Base-by-base conservation (phyloP, 768 basidiomycete genomes). In the Austroboletus festivus region DNA sequence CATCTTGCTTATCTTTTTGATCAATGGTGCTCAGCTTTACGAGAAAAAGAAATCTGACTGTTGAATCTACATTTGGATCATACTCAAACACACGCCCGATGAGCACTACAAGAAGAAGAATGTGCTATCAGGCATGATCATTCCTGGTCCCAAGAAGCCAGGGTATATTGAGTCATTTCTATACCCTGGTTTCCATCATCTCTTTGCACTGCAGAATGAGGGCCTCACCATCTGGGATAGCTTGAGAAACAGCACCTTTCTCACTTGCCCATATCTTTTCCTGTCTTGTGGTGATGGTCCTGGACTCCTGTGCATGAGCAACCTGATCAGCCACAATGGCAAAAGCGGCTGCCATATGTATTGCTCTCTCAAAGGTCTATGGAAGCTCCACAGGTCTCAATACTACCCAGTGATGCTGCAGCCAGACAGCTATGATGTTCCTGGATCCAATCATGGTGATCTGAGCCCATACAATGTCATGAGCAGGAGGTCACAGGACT, bases 351-450 rank as follows among this genome's bases (percentile, higher is more conserved):
- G 77, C 50, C 62, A 61, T 0, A 8, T 65, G 0, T 63, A 54
- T 42, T 74, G 72, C 48, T 20, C 65, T 2, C 28, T 26, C 2
- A 67, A 72, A 1, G 58, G 62, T 0, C 61, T 42, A 4, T n/a
- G n/a, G 69, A 71, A 46, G 16, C 34, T 35, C 34, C n/a, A 35
- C 16, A 48, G 54, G 0, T 42, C 52, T 2, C 56, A 59, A 13
- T 72, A 74, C 37, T 73, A 68, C 49, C 67, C 70, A 0, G 71
- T 53, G 0, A 39, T 49, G 16, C 35, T 57, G 1, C n/a, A n/a
- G n/a, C n/a, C n/a, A n/a, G n/a, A n/a, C n/a, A n/a, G n/a, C n/a
- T n/a, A n/a, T n/a, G n/a, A n/a, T n/a, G n/a, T n/a, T n/a, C n/a
- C n/a, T n/a, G n/a, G n/a, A n/a, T n/a, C n/a, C n/a, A n/a, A n/a